Percentiles rank a stretch among this genome's conserved stretches.
These are phyloP conservation scores for Capniomyces stellatus DNA, from an alignment of 371 early-diverging fungal genomes.

Conservation along the genomic window DNA sequence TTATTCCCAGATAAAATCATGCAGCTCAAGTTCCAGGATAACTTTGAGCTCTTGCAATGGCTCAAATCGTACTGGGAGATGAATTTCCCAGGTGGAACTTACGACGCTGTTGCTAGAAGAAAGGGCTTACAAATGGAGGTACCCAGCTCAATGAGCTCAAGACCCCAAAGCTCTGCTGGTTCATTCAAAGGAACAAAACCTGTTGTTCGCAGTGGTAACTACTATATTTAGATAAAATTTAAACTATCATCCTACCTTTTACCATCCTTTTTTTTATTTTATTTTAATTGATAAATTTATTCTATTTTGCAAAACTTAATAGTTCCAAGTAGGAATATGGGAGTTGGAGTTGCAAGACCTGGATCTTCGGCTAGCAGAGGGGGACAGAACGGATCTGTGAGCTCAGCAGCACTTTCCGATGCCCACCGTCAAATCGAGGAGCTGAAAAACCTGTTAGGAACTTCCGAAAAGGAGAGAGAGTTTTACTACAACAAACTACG, in stretches of 20 bases:
- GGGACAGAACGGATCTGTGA: conserved; percentile 5
- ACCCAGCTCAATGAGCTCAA: conserved; percentile 3
- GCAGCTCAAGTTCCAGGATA: conserved; percentile 92
- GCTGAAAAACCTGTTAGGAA: conserved; percentile 62
- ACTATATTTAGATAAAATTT: too few relatives aligned
- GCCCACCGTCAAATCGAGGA: conserved; percentile 53
- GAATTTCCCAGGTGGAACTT: conserved; percentile 57
- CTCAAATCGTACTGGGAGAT: conserved; percentile 74
- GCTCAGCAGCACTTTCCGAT: conserved; percentile 37
- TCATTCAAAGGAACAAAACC: conserved; percentile 23
- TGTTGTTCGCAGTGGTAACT: conserved; percentile 12
- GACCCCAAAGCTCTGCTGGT: conserved; percentile 14
- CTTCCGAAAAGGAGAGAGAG: conserved; percentile 86
- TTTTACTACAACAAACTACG: conserved; percentile 85
- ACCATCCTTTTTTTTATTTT: too few relatives aligned
- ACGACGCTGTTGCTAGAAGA: conserved; percentile 67
- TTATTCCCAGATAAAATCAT: conserved; percentile 72
- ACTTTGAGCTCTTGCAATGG: conserved; percentile 92
- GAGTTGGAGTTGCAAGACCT: conserved; percentile 4
- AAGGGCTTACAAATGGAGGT: conserved; percentile 28
- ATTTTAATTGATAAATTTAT: too few relatives aligned
- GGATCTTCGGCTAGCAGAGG: conserved; percentile 8
- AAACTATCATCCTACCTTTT: too few relatives aligned
- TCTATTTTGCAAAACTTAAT: too few relatives aligned
- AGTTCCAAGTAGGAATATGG: too few relatives aligned